Evolutionary conservation across 2,329 filamentous ascomycete genomes (phyloP).

Genomic region (Coniochaeta pulveracea): DNA sequence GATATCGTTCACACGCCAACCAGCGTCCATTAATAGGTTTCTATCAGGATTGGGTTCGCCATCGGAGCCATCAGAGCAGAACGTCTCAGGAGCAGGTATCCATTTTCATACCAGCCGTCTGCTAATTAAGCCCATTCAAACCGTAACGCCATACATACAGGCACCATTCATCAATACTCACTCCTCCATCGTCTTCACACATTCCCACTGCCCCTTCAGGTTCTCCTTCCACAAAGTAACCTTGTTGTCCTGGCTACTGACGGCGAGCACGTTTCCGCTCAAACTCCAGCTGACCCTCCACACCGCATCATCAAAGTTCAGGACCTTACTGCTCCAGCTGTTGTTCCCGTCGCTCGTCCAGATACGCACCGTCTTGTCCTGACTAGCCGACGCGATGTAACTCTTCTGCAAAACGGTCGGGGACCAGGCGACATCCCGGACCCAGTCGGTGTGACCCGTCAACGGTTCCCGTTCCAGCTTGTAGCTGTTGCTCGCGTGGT

Average conservation of each 20-base stretch:
- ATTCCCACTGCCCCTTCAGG: slow-evolving; percentile 91
- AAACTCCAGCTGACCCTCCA: slow-evolving; percentile 98
- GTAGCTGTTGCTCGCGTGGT: slow-evolving; percentile 48
- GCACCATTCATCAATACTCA: slow-evolving; percentile 26
- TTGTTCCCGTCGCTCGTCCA: slow-evolving; percentile 71
- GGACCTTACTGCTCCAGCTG: slow-evolving; percentile 72
- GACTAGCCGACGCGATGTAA: slow-evolving; percentile 90
- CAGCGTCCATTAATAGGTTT: too few relatives aligned
- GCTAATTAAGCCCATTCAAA: slow-evolving; percentile 2
- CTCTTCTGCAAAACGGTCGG: slow-evolving; percentile 90
- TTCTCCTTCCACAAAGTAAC: slow-evolving; percentile 99
- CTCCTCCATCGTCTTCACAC: slow-evolving; percentile 92
- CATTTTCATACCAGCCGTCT: too few relatives aligned
- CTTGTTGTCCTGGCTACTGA: slow-evolving; percentile 91
- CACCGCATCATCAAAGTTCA: slow-evolving; percentile 79
- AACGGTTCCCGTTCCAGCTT: slow-evolving; percentile 54
- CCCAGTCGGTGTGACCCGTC: slow-evolving; percentile 86
- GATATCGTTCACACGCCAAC: too few relatives aligned
- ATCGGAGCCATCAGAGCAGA: too few relatives aligned
- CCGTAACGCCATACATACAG: slow-evolving; percentile 1
- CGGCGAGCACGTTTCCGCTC: slow-evolving; percentile 90
- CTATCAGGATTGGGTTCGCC: too few relatives aligned
- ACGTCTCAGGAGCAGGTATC: too few relatives aligned
- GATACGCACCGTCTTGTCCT: slow-evolving; percentile 95
- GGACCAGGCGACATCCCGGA: slow-evolving; percentile 93